Evolutionary conservation across 495 filamentous ascomycete species (phyloP).

Genomic region (Hypoxylon fragiforme): DNA sequence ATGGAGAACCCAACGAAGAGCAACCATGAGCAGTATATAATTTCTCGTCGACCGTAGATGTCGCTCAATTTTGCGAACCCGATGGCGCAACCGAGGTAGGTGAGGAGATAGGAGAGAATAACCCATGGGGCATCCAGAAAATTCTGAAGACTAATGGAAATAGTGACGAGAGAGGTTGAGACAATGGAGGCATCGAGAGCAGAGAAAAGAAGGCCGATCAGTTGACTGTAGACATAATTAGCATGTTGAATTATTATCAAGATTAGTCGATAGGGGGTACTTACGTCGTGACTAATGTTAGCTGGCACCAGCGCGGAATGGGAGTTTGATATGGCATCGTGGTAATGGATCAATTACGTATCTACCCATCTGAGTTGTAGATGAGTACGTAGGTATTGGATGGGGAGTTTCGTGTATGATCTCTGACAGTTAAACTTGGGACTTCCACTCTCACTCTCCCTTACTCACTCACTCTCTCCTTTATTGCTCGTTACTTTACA

Average conservation of each 20-base stretch:
- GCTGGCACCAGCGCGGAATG: slow-evolving; percentile 28
- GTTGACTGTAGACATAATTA: slow-evolving; percentile 45
- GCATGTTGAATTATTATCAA: not conserved
- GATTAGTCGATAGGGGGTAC: not conserved
- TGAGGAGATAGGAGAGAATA: slow-evolving; percentile 61
- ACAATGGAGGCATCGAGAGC: slow-evolving; percentile 67
- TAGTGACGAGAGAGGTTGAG: slow-evolving; percentile 63
- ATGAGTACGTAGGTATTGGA: not conserved
- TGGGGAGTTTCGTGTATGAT: not conserved
- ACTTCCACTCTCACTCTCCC: not conserved
- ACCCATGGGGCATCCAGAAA: slow-evolving; percentile 61
- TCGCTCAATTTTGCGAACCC: slow-evolving; percentile 64
- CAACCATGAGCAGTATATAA: slow-evolving; percentile 52
- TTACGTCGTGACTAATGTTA: slow-evolving; percentile 29
- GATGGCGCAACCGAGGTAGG: slow-evolving; percentile 63
- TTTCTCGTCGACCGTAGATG: slow-evolving; percentile 58
- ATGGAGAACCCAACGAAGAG: slow-evolving; percentile 60
- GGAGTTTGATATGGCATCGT: slow-evolving; percentile 25
- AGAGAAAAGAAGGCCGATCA: slow-evolving; percentile 60
- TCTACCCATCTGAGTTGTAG: no score
- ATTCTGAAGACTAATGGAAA: slow-evolving; percentile 57
- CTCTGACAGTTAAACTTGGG: not conserved
- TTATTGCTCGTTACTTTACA: no score
- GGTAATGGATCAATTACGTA: not conserved
- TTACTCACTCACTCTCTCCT: no score